Conservation (phyloP, 2,329 filamentous ascomycete genomes). For the Ophiosphaerella korrae region DNA sequence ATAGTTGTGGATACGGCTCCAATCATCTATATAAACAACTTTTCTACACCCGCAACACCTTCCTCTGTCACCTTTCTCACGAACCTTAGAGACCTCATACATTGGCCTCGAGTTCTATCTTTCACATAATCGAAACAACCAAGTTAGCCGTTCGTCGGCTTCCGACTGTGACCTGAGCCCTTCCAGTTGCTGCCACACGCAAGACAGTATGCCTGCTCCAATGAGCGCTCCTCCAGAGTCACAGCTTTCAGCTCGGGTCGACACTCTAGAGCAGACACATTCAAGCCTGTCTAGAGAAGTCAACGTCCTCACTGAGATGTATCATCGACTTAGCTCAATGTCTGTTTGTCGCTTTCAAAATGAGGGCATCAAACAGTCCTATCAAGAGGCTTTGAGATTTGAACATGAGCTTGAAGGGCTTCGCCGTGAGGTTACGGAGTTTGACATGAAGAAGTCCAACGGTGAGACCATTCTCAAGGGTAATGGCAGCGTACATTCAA, state of each 20-base stretch:
- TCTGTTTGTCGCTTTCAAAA: slow-evolving; percentile 20
- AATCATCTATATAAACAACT: too few relatives aligned
- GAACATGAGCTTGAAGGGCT: slow-evolving; percentile 23
- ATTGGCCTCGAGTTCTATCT: too few relatives aligned
- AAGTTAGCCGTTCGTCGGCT: too few relatives aligned
- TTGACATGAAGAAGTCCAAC: slow-evolving; percentile 15
- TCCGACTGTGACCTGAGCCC: slow-evolving; percentile 5
- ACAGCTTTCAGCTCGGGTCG: slow-evolving; percentile 23
- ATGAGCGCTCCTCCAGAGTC: slow-evolving; percentile 16
- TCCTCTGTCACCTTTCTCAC: too few relatives aligned
- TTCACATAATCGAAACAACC: too few relatives aligned
- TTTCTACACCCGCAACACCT: too few relatives aligned
- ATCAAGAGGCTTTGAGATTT: slow-evolving; percentile 17
- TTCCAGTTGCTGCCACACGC: background rate
- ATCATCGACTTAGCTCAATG: slow-evolving; percentile 19
- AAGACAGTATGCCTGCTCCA: slow-evolving; percentile 13
- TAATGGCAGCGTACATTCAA: slow-evolving; percentile 9
- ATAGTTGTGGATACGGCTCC: too few relatives aligned
- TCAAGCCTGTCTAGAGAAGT: slow-evolving; percentile 19
- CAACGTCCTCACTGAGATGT: slow-evolving; percentile 17
- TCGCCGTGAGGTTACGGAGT: slow-evolving; percentile 10
- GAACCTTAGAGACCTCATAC: too few relatives aligned
- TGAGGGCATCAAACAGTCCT: slow-evolving; percentile 10
- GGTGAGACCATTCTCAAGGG: slow-evolving; percentile 6
- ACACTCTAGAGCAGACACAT: slow-evolving; percentile 24